Conservation (phyloP, 352 stramenopile genomes). For the Phytophthora citrophthora region DNA sequence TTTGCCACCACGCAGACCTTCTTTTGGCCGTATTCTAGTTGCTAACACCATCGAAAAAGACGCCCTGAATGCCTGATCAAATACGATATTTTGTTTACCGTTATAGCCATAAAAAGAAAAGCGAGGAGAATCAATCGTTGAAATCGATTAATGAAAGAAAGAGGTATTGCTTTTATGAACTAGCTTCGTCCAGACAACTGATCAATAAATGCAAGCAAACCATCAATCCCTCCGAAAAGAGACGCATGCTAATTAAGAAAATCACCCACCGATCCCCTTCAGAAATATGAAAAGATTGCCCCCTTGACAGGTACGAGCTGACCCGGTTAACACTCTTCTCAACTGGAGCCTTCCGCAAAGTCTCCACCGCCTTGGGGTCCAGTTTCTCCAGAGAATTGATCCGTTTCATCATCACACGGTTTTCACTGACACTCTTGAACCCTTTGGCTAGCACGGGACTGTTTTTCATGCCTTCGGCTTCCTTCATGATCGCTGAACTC, state of each 20-base stretch:
- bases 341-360: background rate
- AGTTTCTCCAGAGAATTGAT: background rate
- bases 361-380: background rate
- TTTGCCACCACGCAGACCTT: background rate
- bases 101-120: too few species aligned
- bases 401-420: background rate
- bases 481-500: background rate
- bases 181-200: too few species aligned
- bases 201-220: too few species aligned
- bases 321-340: background rate
- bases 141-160: too few species aligned
- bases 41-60: slow-evolving; percentile 8
- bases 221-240: too few species aligned
- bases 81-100: too few species aligned
- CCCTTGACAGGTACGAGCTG: background rate
- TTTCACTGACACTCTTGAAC: background rate
- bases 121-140: too few species aligned
- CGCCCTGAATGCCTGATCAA: too few species aligned
- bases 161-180: too few species aligned
- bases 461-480: background rate
- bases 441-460: background rate
- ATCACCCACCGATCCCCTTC: too few species aligned
- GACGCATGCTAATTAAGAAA: too few species aligned
- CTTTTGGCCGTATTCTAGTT: slow-evolving; percentile 1
- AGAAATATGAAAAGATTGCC: background rate